phyloP scores from a whole-genome alignment of 2,329 filamentous ascomycete genomes.

The Catunica adiposa region DNA sequence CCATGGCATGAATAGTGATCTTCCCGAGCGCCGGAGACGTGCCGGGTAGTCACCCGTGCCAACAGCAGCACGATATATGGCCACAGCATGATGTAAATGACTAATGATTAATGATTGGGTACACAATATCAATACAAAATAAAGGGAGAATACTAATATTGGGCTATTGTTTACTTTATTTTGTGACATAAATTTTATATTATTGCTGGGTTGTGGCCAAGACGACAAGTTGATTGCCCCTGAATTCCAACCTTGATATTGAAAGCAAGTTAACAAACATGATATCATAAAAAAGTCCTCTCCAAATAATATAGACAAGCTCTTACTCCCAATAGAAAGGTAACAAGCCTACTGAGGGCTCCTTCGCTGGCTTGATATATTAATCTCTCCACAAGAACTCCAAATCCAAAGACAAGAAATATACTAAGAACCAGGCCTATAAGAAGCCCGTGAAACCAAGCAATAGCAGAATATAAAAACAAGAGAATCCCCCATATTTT shows the following conservation, averaged over 20 bases:
- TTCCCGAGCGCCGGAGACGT: slow-evolving; percentile 50
- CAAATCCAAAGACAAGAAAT: not conserved
- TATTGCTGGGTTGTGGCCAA: not conserved
- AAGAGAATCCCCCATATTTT: not conserved
- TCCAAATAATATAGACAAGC: not conserved
- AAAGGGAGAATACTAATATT: no score
- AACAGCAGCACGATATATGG: no score
- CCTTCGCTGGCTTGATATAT: not conserved
- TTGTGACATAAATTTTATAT: not conserved
- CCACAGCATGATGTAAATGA: not conserved
- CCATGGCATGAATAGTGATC: not conserved
- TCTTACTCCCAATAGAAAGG: no score
- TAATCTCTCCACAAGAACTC: not conserved
- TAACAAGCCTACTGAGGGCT: not conserved
- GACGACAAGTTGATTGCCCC: not conserved
- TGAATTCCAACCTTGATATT: not conserved
- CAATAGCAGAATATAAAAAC: not conserved
- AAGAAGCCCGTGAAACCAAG: not conserved
- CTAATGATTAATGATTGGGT: not conserved
- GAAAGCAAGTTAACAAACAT: not conserved
- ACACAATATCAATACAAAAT: not conserved
- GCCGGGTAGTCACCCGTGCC: slow-evolving; percentile 4
- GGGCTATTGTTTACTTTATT: not conserved
- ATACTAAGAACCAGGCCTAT: not conserved
- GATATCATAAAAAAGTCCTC: not conserved